Evolutionary conservation across 2,329 filamentous ascomycete species (phyloP).

Genomic region (Alternaria infectoria): DNA sequence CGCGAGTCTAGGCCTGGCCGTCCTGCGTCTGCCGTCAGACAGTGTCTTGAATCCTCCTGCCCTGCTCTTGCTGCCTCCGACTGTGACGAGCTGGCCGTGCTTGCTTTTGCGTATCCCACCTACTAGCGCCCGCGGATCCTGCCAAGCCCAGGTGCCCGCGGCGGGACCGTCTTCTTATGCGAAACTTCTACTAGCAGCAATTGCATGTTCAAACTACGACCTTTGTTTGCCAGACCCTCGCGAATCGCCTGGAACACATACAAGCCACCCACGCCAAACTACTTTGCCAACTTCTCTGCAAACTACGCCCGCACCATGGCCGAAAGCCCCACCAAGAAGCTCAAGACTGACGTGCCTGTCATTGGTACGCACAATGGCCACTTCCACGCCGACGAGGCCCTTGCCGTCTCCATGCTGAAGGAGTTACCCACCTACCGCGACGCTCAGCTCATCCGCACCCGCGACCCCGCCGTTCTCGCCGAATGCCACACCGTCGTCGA

Average conservation of each 20-base stretch:
- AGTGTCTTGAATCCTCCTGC: neutral
- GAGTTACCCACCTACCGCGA: slow-evolving; percentile 79
- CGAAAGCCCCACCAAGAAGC: slow-evolving; percentile 69
- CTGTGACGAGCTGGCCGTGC: neutral
- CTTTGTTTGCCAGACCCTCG: neutral
- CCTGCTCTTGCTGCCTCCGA: neutral
- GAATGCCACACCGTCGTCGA: slow-evolving; percentile 95
- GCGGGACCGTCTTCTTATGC: slow-evolving; percentile 9
- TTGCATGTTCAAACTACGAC: slow-evolving; percentile 26
- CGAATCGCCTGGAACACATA: neutral
- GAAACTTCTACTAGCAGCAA: slow-evolving; percentile 16
- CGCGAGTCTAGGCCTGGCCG: neutral
- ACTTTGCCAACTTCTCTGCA: neutral
- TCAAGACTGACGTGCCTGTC: slow-evolving; percentile 72
- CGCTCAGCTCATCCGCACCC: slow-evolving; percentile 81
- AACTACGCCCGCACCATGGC: slow-evolving; percentile 30
- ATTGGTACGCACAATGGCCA: slow-evolving; percentile 98
- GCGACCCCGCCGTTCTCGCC: slow-evolving; percentile 78
- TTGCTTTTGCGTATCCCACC: slow-evolving; percentile 3
- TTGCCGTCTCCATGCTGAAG: slow-evolving; percentile 95
- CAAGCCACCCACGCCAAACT: neutral
- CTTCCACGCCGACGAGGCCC: slow-evolving; percentile 98
- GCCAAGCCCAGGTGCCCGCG: slow-evolving; percentile 21
- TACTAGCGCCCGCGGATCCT: slow-evolving; percentile 10
- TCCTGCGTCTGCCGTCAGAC: slow-evolving; percentile 4